A percentile compares a stretch with the other conserved stretches of the same genome.
phyloP scores from a whole-genome alignment of 306 rosid genomes.

The Lathyrus aphaca region DNA sequence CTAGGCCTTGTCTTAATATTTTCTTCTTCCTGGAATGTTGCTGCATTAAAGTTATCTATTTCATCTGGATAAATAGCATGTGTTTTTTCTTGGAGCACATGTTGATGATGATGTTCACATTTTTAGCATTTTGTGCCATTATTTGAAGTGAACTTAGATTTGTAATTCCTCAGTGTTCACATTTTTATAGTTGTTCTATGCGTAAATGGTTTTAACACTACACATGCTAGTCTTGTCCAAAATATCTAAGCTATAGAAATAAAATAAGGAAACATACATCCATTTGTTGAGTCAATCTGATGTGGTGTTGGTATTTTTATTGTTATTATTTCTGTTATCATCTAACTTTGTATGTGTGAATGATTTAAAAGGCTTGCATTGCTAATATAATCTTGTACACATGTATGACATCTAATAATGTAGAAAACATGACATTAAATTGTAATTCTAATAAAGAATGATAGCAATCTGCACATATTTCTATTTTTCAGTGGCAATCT shows the following conservation, averaged over 20 bases:
- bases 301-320: neutral
- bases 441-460: no score
- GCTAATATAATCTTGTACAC: no score
- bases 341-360: neutral
- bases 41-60: neutral
- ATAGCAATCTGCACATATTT: no score
- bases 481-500: no score
- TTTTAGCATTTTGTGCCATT: no score
- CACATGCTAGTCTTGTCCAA: conserved; percentile 1
- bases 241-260: neutral
- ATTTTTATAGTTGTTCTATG: conserved; percentile 4
- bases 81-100: conserved; percentile 22
- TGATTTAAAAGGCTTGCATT: no score
- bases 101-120: conserved; percentile 17
- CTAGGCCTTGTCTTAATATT: conserved; percentile 5
- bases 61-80: neutral
- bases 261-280: conserved; percentile 9
- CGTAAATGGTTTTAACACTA: neutral
- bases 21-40: conserved; percentile 20
- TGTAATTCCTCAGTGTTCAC: no score
- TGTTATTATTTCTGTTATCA: neutral
- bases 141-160: neutral
- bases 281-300: conserved; percentile 26
- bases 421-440: no score
- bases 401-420: no score